Conservation (phyloP, 2,329 filamentous ascomycete species). For the Pezicula neosporulosa region DNA sequence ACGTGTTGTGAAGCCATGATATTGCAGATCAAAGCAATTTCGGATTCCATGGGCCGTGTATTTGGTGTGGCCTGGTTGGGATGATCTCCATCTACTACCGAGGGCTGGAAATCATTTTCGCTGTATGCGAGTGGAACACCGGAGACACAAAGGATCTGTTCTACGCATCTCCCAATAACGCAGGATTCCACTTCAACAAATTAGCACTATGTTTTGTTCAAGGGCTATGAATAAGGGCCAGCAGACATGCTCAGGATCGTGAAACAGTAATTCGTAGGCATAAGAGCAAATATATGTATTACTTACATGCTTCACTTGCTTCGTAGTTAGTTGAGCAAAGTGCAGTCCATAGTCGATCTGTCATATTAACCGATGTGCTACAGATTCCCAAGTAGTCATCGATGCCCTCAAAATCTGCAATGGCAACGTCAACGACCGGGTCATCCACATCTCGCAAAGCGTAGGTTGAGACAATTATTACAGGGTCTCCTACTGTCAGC, state of each 20-base stretch:
- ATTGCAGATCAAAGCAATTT: constrained; percentile 12
- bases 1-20: constrained; percentile 12
- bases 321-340: constrained; percentile 12
- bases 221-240: too few relatives aligned
- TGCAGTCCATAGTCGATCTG: constrained; percentile 13
- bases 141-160: constrained; percentile 15
- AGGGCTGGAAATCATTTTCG: not conserved
- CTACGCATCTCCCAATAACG: constrained; percentile 13
- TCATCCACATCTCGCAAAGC: constrained; percentile 3
- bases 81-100: not conserved
- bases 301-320: constrained; percentile 7
- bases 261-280: too few relatives aligned
- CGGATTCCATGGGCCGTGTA: not conserved
- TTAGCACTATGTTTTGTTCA: too few relatives aligned
- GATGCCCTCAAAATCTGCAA: constrained; percentile 2
- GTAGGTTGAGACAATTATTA: constrained; percentile 11
- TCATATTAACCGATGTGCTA: constrained; percentile 9
- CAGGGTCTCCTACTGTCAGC: constrained; percentile 7
- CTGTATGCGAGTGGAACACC: constrained; percentile 5
- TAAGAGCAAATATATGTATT: too few relatives aligned
- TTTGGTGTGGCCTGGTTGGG: not conserved
- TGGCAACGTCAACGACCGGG: not conserved
- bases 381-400: constrained; percentile 11
- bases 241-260: too few relatives aligned
- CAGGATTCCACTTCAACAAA: constrained; percentile 5